These are phyloP conservation scores for Tetratostichococcus sp. DNA, from an alignment of 139 green algal genomes.

Conservation along the genomic window DNA sequence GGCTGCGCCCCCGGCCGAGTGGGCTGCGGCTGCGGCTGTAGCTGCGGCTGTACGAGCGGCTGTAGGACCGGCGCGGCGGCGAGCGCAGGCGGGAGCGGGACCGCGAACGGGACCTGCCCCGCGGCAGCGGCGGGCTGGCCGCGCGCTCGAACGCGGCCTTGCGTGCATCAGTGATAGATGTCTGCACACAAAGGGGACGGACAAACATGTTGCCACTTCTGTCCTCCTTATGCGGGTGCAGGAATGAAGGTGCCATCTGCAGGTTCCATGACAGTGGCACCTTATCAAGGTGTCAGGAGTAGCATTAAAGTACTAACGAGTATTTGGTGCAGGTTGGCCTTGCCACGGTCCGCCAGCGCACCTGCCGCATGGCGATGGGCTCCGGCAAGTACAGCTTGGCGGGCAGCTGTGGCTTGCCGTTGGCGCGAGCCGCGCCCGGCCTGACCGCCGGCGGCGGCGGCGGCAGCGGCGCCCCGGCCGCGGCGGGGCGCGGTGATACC, in stretches of 20 bases:
- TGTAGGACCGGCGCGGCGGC: neutral
- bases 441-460: too few species aligned
- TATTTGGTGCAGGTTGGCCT: too few species aligned
- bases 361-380: neutral
- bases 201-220: too few species aligned
- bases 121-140: neutral
- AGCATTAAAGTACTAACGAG: too few species aligned
- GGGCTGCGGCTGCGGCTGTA: too few species aligned
- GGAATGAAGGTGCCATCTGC: too few species aligned
- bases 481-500: too few species aligned
- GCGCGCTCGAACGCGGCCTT: neutral
- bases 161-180: neutral
- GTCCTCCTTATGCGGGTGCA: too few species aligned
- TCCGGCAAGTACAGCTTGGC: neutral
- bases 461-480: neutral
- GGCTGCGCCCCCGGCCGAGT: too few species aligned
- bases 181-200: too few species aligned
- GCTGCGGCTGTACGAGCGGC: neutral
- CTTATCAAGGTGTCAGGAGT: too few species aligned
- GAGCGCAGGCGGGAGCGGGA: neutral
- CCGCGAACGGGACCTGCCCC: neutral
- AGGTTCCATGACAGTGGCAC: too few species aligned
- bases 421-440: neutral
- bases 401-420: neutral
- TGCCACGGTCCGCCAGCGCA: neutral